Percentiles rank a stretch among this genome's conserved stretches.
Conservation (phyloP, 257 asterid species). For the Ballota nigra region DNA sequence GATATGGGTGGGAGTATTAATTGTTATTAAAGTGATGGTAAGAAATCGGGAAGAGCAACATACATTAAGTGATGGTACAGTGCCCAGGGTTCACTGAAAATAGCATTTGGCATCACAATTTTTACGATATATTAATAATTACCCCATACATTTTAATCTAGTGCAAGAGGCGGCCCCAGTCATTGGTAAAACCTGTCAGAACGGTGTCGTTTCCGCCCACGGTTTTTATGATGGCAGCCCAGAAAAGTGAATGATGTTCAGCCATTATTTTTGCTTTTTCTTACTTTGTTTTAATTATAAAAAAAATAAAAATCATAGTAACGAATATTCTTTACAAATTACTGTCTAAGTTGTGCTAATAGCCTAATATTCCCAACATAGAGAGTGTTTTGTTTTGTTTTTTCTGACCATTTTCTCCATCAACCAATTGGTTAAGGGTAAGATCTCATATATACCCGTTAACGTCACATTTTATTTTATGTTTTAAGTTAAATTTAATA, state of each 20-base stretch:
- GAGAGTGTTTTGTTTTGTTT: too few species aligned
- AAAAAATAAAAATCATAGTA: too few species aligned
- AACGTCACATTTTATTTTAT: too few species aligned
- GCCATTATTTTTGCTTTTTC: not conserved
- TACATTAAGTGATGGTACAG: constrained; percentile 20
- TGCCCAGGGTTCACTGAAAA: constrained; percentile 27
- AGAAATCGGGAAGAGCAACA: constrained; percentile 22
- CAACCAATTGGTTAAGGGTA: too few species aligned
- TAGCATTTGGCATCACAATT: not conserved
- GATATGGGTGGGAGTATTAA: constrained; percentile 12
- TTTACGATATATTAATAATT: not conserved
- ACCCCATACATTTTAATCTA: constrained; percentile 27
- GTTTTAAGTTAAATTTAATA: too few species aligned
- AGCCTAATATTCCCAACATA: too few species aligned
- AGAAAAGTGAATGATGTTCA: not conserved
- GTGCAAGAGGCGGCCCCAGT: not conserved
- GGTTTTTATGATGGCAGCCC: constrained; percentile 1
- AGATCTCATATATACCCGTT: too few species aligned
- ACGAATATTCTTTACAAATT: not conserved
- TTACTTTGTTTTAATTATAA: not conserved
- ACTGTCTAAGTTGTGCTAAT: too few species aligned
- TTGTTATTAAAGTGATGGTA: constrained; percentile 17
- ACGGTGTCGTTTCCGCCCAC: constrained; percentile 29
- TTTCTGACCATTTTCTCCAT: not conserved
- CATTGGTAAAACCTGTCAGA: constrained; percentile 21